A percentile compares a stretch with the other conserved stretches of the same genome.
Conservation (phyloP, 495 filamentous ascomycete species). For the Aspergillus bertholletiae region DNA sequence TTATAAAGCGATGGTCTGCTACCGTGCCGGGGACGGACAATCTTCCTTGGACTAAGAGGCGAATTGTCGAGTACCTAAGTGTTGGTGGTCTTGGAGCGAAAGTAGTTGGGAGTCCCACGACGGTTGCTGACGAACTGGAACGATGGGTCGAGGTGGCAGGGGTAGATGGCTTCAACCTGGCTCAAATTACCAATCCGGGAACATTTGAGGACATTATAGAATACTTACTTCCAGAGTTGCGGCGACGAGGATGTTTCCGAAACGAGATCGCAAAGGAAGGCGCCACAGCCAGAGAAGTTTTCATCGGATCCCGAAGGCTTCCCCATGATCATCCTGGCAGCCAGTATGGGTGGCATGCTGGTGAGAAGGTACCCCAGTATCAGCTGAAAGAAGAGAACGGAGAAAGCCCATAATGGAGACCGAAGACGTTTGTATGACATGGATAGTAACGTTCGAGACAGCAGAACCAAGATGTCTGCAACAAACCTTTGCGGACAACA, state of each 20-base stretch:
- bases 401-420: background rate
- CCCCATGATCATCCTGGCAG: slow-evolving; percentile 29
- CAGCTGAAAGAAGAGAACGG: background rate
- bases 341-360: slow-evolving; percentile 29
- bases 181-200: slow-evolving; percentile 50
- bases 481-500: no score
- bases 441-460: no score
- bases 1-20: slow-evolving; percentile 23
- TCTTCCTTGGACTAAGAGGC: slow-evolving; percentile 53
- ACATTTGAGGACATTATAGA: slow-evolving; percentile 56
- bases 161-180: slow-evolving; percentile 53
- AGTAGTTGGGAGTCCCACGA: slow-evolving; percentile 40
- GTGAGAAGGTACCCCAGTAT: slow-evolving; percentile 20
- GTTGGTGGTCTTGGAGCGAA: slow-evolving; percentile 49
- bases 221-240: slow-evolving; percentile 50
- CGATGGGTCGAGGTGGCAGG: slow-evolving; percentile 43
- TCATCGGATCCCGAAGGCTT: slow-evolving; percentile 30
- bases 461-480: no score
- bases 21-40: slow-evolving; percentile 34
- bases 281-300: slow-evolving; percentile 50
- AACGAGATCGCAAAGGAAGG: slow-evolving; percentile 44
- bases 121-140: slow-evolving; percentile 49
- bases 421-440: no score
- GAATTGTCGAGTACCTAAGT: slow-evolving; percentile 51
- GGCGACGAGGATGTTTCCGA: slow-evolving; percentile 47